These are phyloP conservation scores for Rhizomucor pusillus DNA, from an alignment of 371 early-diverging fungal species.

Conservation along the genomic window DNA sequence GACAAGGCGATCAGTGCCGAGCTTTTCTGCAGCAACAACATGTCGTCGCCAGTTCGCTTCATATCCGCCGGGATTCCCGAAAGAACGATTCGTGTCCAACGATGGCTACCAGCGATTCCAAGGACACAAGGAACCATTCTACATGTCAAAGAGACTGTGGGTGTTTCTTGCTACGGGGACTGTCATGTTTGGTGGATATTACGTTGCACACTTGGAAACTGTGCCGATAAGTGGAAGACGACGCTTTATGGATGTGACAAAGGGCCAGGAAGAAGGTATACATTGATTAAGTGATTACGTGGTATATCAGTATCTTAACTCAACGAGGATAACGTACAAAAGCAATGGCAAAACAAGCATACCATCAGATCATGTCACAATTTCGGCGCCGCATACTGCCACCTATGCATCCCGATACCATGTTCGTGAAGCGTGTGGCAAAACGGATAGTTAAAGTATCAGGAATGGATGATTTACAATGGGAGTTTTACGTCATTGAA, in stretches of 20 bases:
- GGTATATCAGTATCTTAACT: not conserved
- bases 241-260: conserved; percentile 62
- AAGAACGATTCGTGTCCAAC: not conserved
- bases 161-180: conserved; percentile 39
- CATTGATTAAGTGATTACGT: not conserved
- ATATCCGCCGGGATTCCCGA: conserved; percentile 4
- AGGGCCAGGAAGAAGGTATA: conserved; percentile 55
- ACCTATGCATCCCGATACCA: conserved; percentile 51
- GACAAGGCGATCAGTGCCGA: too few relatives aligned
- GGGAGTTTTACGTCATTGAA: conserved; percentile 84
- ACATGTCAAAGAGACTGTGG: conserved; percentile 31
- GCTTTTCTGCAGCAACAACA: too few relatives aligned
- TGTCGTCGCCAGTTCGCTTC: not conserved
- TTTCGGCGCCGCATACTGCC: conserved; percentile 63
- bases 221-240: conserved; percentile 64
- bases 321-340: not conserved
- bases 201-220: conserved; percentile 60
- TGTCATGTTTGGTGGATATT: conserved; percentile 54
- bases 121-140: conserved; percentile 22
- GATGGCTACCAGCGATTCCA: conserved; percentile 33
- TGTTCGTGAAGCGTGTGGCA: conserved; percentile 65
- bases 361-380: conserved; percentile 63
- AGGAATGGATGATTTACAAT: conserved; percentile 63
- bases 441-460: conserved; percentile 66
- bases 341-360: conserved; percentile 68